Conservation (phyloP, 2,329 filamentous ascomycete genomes). For the Didymella keratinophila region DNA sequence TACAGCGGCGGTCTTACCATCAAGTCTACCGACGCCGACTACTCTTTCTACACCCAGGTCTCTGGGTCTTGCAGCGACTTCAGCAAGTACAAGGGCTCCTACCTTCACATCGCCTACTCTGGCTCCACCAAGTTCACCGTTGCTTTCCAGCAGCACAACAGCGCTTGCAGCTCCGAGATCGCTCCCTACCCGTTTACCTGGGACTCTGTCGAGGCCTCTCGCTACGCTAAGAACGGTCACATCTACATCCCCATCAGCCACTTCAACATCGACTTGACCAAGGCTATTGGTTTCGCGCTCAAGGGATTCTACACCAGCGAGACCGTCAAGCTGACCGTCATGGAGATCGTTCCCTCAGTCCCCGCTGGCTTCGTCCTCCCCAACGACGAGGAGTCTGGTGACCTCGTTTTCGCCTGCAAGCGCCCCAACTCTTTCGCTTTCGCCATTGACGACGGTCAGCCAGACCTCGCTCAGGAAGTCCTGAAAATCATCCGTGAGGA, state of each 20-base stretch:
- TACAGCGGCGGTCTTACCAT: conserved; percentile 64
- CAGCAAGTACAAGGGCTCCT: conserved; percentile 62
- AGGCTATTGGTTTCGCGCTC: conserved; percentile 66
- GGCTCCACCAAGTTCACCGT: conserved; percentile 70
- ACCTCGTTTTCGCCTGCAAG: conserved; percentile 69
- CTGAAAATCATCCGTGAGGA: conserved; percentile 69
- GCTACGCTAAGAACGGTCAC: conserved; percentile 64
- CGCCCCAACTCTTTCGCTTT: conserved; percentile 75
- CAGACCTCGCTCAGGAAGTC: conserved; percentile 65
- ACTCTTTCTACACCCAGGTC: conserved; percentile 68
- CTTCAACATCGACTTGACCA: conserved; percentile 67
- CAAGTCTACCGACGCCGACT: conserved; percentile 66
- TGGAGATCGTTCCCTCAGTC: conserved; percentile 67
- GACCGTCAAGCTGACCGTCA: conserved; percentile 60
- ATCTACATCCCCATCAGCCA: conserved; percentile 73
- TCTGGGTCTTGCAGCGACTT: conserved; percentile 65
- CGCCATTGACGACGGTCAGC: conserved; percentile 74
- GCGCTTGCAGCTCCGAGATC: conserved; percentile 62
- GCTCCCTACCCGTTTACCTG: conserved; percentile 71
- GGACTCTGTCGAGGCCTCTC: conserved; percentile 70
- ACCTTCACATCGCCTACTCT: conserved; percentile 70
- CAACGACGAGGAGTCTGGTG: conserved; percentile 67
- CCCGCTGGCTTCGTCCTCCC: conserved; percentile 63
- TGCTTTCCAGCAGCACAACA: conserved; percentile 72
- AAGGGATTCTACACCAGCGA: conserved; percentile 68